Base-by-base conservation (phyloP, 2,329 filamentous ascomycete genomes). In the Pseudogymnoascus sp. region DNA sequence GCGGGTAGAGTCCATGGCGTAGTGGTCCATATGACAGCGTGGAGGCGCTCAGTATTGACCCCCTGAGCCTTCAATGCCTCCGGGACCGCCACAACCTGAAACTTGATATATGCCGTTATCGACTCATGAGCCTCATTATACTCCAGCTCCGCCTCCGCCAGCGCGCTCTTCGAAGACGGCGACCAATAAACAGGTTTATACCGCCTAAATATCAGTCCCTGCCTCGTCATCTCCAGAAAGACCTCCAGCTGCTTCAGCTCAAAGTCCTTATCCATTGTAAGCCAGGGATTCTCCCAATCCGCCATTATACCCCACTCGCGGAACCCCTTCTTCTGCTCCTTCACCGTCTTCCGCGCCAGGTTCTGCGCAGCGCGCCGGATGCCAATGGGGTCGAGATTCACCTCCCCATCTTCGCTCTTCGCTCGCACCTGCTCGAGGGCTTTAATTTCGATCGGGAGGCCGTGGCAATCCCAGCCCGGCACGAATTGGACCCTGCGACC, bases 391-490 rank as follows among this genome's bases (percentile, higher is more conserved):
- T 78, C 71, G 81, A 79, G 59, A 78, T 79, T 63, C 21, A 76
- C 71, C n/a, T 76, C 72, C 10, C 63, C 64, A 65, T 69, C 60
- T 44, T 69, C 65, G 28, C 59, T 57, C 50, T 71, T 64, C 36
- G 65, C 65, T 38, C 67, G 67, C 19, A 69, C 64, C 68, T 63
- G 70, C 66, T 89, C 89, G 15, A 99, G 82, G 23, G 93, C 95
- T 77, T 97, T 99, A 70, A 97, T 83, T 80, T 99, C 95, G 72
- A 99, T 99, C 0, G 95, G 95, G 60, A 99, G 82, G 0, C 95
- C 95, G 79, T 99, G 95, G 69, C 95, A 99, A 74, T 99, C 96
- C 95, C 95, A 99, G 53, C 95, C 93, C 1, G 95, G 95, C 15
- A 92, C 81, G 72, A 96, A 99, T 40, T 86, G 81, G 35, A 97